Percentiles rank a stretch among this genome's conserved stretches.
These are phyloP conservation scores for Cairneyella variabilis DNA, from an alignment of 495 filamentous ascomycete genomes.

Conservation along the genomic window DNA sequence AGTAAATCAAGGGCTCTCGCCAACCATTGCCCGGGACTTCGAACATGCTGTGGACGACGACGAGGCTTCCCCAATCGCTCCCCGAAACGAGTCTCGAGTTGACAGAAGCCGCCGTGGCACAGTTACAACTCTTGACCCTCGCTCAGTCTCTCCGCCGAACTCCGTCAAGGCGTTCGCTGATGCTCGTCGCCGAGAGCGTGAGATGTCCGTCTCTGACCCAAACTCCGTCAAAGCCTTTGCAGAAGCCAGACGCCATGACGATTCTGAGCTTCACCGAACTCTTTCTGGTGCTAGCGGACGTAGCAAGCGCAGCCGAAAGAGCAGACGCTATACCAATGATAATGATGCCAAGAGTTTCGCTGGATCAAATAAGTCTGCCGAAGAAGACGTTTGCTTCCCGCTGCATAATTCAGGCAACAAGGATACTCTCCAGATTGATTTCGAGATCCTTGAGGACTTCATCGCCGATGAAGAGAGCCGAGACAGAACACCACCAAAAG, in stretches of 20 bases:
- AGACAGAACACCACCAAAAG: slow-evolving; percentile 24
- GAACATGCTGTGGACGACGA: slow-evolving; percentile 87
- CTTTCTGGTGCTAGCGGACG: slow-evolving; percentile 63
- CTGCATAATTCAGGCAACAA: slow-evolving; percentile 45
- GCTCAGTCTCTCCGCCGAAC: slow-evolving; percentile 84
- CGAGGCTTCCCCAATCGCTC: slow-evolving; percentile 46
- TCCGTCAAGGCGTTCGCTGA: slow-evolving; percentile 97
- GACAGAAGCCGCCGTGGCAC: slow-evolving; percentile 43
- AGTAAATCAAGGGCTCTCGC: slow-evolving; percentile 30
- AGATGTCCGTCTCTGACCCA: slow-evolving; percentile 46
- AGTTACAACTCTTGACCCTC: slow-evolving; percentile 43
- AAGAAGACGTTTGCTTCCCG: slow-evolving; percentile 87
- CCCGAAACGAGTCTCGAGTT: slow-evolving; percentile 14
- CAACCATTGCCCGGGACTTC: slow-evolving; percentile 61
- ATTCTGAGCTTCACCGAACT: slow-evolving; percentile 65
- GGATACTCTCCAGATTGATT: slow-evolving; percentile 64
- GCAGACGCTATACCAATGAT: slow-evolving; percentile 40
- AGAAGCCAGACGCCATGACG: slow-evolving; percentile 54
- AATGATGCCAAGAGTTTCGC: slow-evolving; percentile 44
- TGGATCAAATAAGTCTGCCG: slow-evolving; percentile 49
- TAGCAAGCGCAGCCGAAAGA: slow-evolving; percentile 30
- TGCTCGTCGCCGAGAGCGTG: slow-evolving; percentile 53
- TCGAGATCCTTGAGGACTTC: slow-evolving; percentile 83
- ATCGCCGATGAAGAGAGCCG: slow-evolving; percentile 53
- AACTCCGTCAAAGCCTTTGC: slow-evolving; percentile 29